phyloP scores from a whole-genome alignment of 2,329 filamentous ascomycete species.

The Pseudogymnoascus sp. region DNA sequence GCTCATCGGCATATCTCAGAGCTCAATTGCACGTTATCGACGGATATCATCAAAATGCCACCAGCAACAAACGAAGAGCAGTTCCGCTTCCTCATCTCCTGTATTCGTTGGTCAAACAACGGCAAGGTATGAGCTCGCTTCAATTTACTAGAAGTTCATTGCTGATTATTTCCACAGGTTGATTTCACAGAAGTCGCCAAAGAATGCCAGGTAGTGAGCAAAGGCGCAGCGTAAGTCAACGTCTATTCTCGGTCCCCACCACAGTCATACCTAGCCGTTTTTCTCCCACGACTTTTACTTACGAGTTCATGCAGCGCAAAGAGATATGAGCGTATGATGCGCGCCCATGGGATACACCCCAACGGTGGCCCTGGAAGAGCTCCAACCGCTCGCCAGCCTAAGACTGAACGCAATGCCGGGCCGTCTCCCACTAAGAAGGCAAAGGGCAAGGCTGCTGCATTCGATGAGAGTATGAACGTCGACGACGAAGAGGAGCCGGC shows the following conservation, averaged over 20 bases:
- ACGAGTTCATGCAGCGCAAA: constrained; percentile 44
- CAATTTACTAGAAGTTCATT: background rate
- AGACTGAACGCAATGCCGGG: constrained; percentile 13
- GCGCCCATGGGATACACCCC: constrained; percentile 42
- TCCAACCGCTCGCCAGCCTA: constrained; percentile 15
- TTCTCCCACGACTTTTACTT: constrained; percentile 5
- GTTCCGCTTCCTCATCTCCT: constrained; percentile 57
- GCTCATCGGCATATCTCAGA: background rate
- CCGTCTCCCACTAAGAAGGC: constrained; percentile 18
- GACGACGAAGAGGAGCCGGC: constrained; percentile 10
- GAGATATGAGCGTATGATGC: constrained; percentile 59
- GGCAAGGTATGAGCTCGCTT: constrained; percentile 44
- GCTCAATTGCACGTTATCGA: background rate
- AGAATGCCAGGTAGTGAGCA: constrained; percentile 54
- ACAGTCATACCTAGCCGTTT: background rate
- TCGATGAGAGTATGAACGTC: constrained; percentile 17
- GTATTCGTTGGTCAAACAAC: constrained; percentile 51
- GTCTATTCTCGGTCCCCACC: background rate
- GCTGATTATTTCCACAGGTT: constrained; percentile 36
- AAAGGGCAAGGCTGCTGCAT: constrained; percentile 21
- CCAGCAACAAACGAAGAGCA: constrained; percentile 44
- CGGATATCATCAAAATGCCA: constrained; percentile 37
- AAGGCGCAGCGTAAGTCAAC: constrained; percentile 59
- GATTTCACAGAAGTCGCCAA: constrained; percentile 57
- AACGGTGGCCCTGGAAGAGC: constrained; percentile 22